phyloP scores from a whole-genome alignment of 2,329 filamentous ascomycete genomes.

The Gaeumannomyces sp. region DNA sequence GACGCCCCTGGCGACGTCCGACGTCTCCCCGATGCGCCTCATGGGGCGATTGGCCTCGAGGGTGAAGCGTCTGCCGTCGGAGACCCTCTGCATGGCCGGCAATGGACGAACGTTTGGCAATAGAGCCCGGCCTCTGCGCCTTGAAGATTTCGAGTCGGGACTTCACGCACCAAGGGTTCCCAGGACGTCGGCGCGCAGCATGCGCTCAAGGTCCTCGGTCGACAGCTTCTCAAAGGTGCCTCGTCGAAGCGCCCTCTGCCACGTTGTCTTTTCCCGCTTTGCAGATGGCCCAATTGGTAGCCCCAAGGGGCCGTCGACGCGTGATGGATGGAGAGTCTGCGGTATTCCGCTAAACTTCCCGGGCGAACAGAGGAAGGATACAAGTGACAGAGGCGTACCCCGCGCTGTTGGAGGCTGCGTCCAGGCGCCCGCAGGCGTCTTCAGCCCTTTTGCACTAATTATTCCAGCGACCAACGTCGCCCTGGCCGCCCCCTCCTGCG shows the following conservation, averaged over 20 bases:
- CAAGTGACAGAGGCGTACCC: not conserved
- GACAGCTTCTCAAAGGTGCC: not conserved
- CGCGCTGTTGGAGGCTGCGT: not conserved
- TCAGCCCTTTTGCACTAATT: not conserved
- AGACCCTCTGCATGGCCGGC: not conserved
- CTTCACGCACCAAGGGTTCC: constrained; percentile 6
- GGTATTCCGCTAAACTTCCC: too few relatives aligned
- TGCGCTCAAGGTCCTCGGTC: constrained; percentile 1
- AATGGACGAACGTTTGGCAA: constrained; percentile 1
- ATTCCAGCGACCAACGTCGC: not conserved
- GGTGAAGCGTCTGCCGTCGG: not conserved
- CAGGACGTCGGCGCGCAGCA: constrained; percentile 1
- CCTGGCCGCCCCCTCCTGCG: not conserved
- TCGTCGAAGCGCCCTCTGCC: too few relatives aligned
- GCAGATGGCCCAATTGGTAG: too few relatives aligned
- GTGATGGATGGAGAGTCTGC: too few relatives aligned
- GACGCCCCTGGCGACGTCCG: not conserved
- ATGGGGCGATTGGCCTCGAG: not conserved
- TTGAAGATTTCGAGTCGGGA: constrained; percentile 2
- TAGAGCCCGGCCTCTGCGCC: too few relatives aligned
- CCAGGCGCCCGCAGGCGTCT: not conserved
- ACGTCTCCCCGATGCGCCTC: not conserved
- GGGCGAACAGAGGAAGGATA: too few relatives aligned
- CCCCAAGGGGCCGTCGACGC: too few relatives aligned
- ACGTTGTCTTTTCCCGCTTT: too few relatives aligned